Base-by-base conservation (phyloP, 805 yeast genomes). In the Ogataea henricii region DNA sequence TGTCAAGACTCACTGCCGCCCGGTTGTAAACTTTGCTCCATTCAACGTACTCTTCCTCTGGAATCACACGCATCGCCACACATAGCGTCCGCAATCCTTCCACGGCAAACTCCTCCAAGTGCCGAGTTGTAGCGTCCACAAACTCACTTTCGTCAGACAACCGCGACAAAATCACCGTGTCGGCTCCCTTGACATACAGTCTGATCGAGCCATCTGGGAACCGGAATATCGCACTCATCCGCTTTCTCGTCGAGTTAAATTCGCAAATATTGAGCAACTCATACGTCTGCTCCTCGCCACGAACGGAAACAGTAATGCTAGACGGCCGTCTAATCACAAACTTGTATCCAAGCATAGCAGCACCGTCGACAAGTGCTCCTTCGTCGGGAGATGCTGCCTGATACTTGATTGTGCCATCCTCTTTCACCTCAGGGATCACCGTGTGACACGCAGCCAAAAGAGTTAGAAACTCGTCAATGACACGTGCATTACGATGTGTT, bases 321-420 rank as follows among this genome's bases (percentile, higher is more conserved):
- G 83, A 82, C 4, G 99, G 99, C 41, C 83, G 83, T 70, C 99
- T 85, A 40, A 89, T 82, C 6, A 80, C 78, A 64, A 94, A 95
- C 53, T 78, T 82, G 64, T 86, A 94, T 0, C 97, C 98, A 40
- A 92, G 71, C 60, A 74, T 75, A 0, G 97, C 94, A 14, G 96
- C 98, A 49, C 99, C 99, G 59, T 91, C 90, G 2, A 94, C 99
- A 52, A 94, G 74, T 0, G 99, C 99, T 43, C 99, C 99, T 72
- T 95, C 99, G 71, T 94, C 99, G 0, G 99, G 99, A 0, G 98
- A 91, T 0, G 99, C 97, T 1, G 99, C 99, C 69, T 94, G 99
- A 65, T 95, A 94, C 65, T 89, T 91, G 53, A 94, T 83, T 2
- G 75, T 57, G 0, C 87, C 88, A 47, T 71, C 72, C 1, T 75